A percentile compares a stretch with the other conserved stretches of the same genome.
These are phyloP conservation scores for Penicillium sp. DNA, from an alignment of 2,329 filamentous ascomycete species.

Conservation along the genomic window DNA sequence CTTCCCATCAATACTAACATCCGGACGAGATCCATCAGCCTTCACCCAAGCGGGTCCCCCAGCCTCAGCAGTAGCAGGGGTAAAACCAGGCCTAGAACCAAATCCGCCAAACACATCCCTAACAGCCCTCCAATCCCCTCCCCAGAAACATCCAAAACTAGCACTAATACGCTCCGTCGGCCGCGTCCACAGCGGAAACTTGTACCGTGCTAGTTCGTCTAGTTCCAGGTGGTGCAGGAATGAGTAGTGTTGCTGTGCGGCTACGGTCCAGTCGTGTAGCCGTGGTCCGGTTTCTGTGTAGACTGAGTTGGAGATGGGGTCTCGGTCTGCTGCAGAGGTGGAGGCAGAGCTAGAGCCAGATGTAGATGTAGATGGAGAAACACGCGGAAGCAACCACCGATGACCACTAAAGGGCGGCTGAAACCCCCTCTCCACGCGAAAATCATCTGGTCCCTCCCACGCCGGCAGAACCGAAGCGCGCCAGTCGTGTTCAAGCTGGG, in stretches of 20 bases:
- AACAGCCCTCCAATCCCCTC: slow-evolving; percentile 55
- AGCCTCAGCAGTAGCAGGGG: too few species aligned
- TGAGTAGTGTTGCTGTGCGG: slow-evolving; percentile 49
- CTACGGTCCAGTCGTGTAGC: slow-evolving; percentile 57
- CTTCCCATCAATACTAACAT: slow-evolving; percentile 58
- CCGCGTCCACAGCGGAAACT: slow-evolving; percentile 53
- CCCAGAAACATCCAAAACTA: slow-evolving; percentile 60
- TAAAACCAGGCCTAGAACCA: too few species aligned
- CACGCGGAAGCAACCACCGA: slow-evolving; percentile 54
- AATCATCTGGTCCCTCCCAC: slow-evolving; percentile 39
- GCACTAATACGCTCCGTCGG: slow-evolving; percentile 57
- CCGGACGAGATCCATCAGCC: slow-evolving; percentile 25
- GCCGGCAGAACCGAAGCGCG: slow-evolving; percentile 37
- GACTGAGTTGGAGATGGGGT: slow-evolving; percentile 54
- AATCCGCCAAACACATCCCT: slow-evolving; percentile 47
- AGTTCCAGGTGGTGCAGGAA: slow-evolving; percentile 57
- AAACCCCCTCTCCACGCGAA: slow-evolving; percentile 33
- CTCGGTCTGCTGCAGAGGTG: slow-evolving; percentile 40
- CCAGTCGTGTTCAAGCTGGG: slow-evolving; percentile 32
- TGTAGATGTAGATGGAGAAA: background rate
- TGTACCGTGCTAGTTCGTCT: slow-evolving; percentile 52
- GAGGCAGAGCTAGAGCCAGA: background rate
- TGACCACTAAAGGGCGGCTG: slow-evolving; percentile 44
- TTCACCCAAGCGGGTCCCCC: slow-evolving; percentile 44
- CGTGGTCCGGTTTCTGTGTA: slow-evolving; percentile 52